Percentiles rank a stretch among this genome's conserved stretches.
phyloP scores from a whole-genome alignment of 2,329 filamentous ascomycete species.

The Stagonosporopsis vannaccii region DNA sequence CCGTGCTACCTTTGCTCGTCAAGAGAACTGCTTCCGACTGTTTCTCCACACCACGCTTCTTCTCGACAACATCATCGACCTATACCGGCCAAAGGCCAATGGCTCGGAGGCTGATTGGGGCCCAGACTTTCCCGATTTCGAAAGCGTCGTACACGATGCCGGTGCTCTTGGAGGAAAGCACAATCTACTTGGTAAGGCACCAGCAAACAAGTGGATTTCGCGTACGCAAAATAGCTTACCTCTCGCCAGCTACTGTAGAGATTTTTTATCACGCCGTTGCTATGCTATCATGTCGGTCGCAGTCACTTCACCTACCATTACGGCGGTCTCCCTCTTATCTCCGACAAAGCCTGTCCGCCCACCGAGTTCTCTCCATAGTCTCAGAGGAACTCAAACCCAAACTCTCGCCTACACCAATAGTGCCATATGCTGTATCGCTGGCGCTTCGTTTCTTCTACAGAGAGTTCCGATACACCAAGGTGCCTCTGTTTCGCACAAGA shows the following conservation, averaged over 20 bases:
- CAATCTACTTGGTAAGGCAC: neutral
- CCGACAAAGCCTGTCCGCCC: neutral
- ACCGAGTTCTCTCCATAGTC: neutral
- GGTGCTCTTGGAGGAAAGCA: neutral
- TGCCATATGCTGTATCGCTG: neutral
- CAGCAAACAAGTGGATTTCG: neutral
- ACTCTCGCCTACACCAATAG: neutral
- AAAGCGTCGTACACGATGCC: neutral
- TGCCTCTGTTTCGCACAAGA: neutral
- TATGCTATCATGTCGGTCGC: neutral
- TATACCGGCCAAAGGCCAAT: neutral
- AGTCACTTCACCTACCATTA: neutral
- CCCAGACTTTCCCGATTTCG: neutral
- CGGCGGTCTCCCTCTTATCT: neutral
- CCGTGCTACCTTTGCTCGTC: neutral
- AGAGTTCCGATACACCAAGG: neutral
- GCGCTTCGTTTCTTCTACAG: neutral
- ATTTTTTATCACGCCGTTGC: neutral
- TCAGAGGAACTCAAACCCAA: neutral
- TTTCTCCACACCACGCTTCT: neutral
- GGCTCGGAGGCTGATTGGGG: neutral
- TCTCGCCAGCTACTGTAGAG: neutral
- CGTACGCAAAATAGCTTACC: neutral
- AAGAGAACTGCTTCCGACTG: neutral
- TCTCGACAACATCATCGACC: neutral